Evolutionary conservation across 495 filamentous ascomycete species (phyloP).

Genomic region (Patellaria atrata): DNA sequence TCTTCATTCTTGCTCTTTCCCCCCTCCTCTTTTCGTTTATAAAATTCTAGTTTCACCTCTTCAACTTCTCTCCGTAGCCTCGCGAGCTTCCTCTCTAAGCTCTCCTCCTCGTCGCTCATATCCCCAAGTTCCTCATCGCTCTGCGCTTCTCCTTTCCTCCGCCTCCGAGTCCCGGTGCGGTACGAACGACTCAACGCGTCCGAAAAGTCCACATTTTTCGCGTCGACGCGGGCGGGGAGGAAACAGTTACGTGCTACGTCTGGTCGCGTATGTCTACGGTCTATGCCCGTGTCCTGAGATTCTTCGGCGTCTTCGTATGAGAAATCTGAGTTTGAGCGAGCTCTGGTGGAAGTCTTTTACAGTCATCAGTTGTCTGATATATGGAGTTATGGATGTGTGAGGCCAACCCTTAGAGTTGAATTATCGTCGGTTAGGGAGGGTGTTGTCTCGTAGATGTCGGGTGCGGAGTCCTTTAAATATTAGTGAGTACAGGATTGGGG

Average conservation of each 20-base stretch:
- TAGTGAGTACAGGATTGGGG: background rate
- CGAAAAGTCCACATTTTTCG: conserved; percentile 64
- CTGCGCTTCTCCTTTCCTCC: conserved; percentile 40
- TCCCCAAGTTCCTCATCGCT: conserved; percentile 47
- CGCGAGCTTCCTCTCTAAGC: conserved; percentile 59
- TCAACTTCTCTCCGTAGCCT: conserved; percentile 27
- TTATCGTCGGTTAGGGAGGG: conserved; percentile 79
- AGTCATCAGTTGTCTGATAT: conserved; percentile 30
- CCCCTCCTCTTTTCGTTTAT: conserved; percentile 12
- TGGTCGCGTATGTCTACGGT: conserved; percentile 55
- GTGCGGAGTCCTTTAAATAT: conserved; percentile 58
- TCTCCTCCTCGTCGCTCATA: conserved; percentile 42
- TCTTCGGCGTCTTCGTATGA: conserved; percentile 37
- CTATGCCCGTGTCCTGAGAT: conserved; percentile 47
- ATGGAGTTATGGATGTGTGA: conserved; percentile 4
- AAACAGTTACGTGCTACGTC: conserved; percentile 70
- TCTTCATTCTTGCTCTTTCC: conserved; percentile 16
- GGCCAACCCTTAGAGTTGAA: conserved; percentile 60
- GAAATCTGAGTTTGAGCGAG: conserved; percentile 37
- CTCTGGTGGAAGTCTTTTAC: conserved; percentile 42
- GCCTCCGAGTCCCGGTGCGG: conserved; percentile 51
- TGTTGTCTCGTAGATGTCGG: conserved; percentile 92
- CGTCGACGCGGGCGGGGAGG: conserved; percentile 56
- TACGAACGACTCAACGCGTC: conserved; percentile 72
- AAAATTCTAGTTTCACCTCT: conserved; percentile 25